Evolutionary conservation across 768 basidiomycete genomes (phyloP), one percentile per base, ranked within the genome.

Genomic region (Pulveroboletus ravenelii): DNA sequence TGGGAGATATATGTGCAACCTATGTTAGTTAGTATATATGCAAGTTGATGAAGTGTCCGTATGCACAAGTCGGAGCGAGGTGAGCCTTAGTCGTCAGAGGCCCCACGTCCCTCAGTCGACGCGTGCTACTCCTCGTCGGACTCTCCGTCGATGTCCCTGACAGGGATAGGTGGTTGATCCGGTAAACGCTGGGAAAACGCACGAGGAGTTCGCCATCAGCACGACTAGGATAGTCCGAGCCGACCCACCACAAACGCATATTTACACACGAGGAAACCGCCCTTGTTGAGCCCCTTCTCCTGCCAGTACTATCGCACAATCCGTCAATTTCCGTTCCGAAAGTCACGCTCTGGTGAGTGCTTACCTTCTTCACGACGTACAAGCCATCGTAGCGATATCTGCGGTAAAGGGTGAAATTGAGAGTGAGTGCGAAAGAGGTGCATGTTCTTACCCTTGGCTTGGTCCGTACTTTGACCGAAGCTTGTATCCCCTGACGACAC

Each of bases 351-450:
- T 7, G 18, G 18, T 10, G 3, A 8, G 29, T 27, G 38, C 70
- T 43, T 53, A 80, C 88, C 73, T 83, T 82, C 67, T 86, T 86
- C 14, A 92, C 86, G 2, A 61, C 70, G 62, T 95, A 96, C 10
- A 96, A 73, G 1, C 93, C 93, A 58, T 95, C 93, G 61, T 96
- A 96, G 9, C 92, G 82, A 63, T 93, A 96, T 23, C 89, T 88
- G 47, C 7, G 50, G 20, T 23, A 3, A 27, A 23, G 25, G 12
- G 10, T 12, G 25, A 25, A 27, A 53, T 0, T 42, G 31, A 23
- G 23, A 47, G 32, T 35, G 20, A 32, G 10, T 40, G n/a, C 12
- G 25, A 43, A 38, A 10, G 15, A 9, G 25, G 10, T 2, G 53
- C 12, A 44, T 9, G 14, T 14, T 52, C 68, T 45, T 56, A 87